Evolutionary conservation across 805 yeast species (phyloP).

Genomic region (Hemisphaericaspora nanyangensis): DNA sequence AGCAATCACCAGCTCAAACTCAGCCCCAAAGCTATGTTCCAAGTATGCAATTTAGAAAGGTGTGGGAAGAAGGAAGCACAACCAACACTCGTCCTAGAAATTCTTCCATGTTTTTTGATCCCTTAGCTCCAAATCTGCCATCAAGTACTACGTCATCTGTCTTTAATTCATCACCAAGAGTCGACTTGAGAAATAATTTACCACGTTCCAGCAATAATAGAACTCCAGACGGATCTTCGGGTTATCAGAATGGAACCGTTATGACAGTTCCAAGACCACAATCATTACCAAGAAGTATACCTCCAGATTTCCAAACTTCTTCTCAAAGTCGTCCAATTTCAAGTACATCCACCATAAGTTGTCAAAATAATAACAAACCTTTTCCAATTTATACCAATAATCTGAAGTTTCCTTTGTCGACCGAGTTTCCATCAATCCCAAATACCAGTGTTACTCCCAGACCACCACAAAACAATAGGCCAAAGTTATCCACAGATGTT

Average conservation of each 20-base stretch:
- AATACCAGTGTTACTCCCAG: too few species aligned
- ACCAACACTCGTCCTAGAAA: constrained; percentile 31
- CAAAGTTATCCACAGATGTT: constrained; percentile 10
- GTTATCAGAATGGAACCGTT: not conserved
- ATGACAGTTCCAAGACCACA: constrained; percentile 3
- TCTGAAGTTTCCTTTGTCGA: too few species aligned
- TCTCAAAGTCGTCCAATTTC: constrained; percentile 1
- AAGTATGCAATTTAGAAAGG: constrained; percentile 31
- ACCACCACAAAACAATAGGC: too few species aligned
- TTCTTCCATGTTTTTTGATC: constrained; percentile 48
- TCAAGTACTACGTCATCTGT: not conserved
- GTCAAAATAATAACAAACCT: too few species aligned
- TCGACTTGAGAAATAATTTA: not conserved
- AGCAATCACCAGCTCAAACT: constrained; percentile 1
- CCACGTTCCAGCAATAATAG: not conserved
- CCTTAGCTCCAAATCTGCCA: constrained; percentile 28
- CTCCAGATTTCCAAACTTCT: constrained; percentile 1
- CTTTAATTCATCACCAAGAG: constrained; percentile 4
- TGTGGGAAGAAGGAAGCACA: constrained; percentile 23
- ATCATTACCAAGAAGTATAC: constrained; percentile 4
- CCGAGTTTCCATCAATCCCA: too few species aligned
- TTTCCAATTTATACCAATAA: too few species aligned
- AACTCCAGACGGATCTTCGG: not conserved
- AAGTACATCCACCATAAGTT: not conserved
- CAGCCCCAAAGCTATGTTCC: constrained; percentile 16